These are phyloP conservation scores for Buxus sempervirens DNA, from an alignment of 164 flowering plant genomes.

Conservation along the genomic window DNA sequence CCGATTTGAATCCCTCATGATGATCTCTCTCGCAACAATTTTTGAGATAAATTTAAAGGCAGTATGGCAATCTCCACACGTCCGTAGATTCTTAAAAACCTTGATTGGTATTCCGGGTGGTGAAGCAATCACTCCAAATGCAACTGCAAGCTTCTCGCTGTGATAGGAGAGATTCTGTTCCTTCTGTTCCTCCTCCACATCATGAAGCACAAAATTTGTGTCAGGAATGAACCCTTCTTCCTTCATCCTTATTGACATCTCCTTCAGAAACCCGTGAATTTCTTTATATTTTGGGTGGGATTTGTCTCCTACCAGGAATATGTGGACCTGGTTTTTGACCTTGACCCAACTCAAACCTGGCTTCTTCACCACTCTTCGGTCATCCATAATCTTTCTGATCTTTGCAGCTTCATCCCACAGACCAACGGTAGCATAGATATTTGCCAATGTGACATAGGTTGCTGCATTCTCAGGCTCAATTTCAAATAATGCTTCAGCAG, in stretches of 20 bases:
- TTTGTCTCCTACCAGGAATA: constrained; percentile 29
- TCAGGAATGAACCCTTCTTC: constrained; percentile 36
- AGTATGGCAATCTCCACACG: constrained; percentile 33
- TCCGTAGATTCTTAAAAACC: constrained; percentile 34
- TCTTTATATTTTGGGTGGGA: constrained; percentile 25
- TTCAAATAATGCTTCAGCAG: constrained; percentile 29
- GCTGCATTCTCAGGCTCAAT: constrained; percentile 36
- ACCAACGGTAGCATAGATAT: constrained; percentile 31
- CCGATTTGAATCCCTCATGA: constrained; percentile 30
- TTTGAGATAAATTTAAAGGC: constrained; percentile 29
- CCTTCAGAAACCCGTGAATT: constrained; percentile 22
- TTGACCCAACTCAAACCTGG: constrained; percentile 34
- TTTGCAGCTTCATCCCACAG: constrained; percentile 31
- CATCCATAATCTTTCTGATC: constrained; percentile 28
- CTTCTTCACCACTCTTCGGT: constrained; percentile 26
- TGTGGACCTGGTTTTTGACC: constrained; percentile 21
- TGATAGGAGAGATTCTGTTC: constrained; percentile 32
- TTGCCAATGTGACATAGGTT: constrained; percentile 33
- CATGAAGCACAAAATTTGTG: constrained; percentile 32
- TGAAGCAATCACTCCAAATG: constrained; percentile 32
- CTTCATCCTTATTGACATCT: constrained; percentile 29
- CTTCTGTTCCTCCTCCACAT: constrained; percentile 37
- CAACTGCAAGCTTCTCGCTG: constrained; percentile 38
- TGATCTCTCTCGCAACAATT: constrained; percentile 26
- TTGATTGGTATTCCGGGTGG: constrained; percentile 30